phyloP scores from a whole-genome alignment of 352 stramenopile species.

The Elongisporangium prolatum region DNA sequence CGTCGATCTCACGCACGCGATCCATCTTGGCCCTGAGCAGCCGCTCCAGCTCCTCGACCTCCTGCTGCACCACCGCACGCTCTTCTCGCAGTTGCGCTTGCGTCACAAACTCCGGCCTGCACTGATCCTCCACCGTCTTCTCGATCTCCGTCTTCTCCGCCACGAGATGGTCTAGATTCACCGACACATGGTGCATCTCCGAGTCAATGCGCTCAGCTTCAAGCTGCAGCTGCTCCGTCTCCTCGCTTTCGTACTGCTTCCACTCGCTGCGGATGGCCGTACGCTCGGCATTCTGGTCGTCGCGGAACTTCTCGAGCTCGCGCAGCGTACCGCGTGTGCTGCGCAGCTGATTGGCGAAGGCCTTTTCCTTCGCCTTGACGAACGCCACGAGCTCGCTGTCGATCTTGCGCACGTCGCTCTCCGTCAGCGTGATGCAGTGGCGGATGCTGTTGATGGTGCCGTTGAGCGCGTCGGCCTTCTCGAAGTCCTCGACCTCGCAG shows the following conservation, averaged over 20 bases:
- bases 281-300: slow-evolving; percentile 60
- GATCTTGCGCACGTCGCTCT: slow-evolving; percentile 76
- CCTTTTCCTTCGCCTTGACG: slow-evolving; percentile 73
- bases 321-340: slow-evolving; percentile 67
- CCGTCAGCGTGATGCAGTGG: slow-evolving; percentile 73
- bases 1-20: slow-evolving; percentile 53
- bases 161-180: slow-evolving; percentile 63
- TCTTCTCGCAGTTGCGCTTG: slow-evolving; percentile 52
- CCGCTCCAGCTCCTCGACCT: slow-evolving; percentile 68
- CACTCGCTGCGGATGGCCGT: slow-evolving; percentile 42
- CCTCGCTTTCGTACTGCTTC: slow-evolving; percentile 57
- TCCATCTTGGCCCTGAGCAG: slow-evolving; percentile 58
- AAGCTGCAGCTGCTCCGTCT: slow-evolving; percentile 76
- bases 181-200: slow-evolving; percentile 69
- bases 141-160: slow-evolving; percentile 78
- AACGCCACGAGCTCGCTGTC: slow-evolving; percentile 68
- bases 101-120: slow-evolving; percentile 51
- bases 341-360: slow-evolving; percentile 70
- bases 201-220: slow-evolving; percentile 71
- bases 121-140: slow-evolving; percentile 70
- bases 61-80: slow-evolving; percentile 53
- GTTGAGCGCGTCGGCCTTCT: slow-evolving; percentile 79
- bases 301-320: slow-evolving; percentile 71
- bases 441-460: slow-evolving; percentile 75
- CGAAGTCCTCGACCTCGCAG: slow-evolving; percentile 80